Evolutionary conservation across 805 yeast species (phyloP).

Genomic region (Yarrowia sp.): DNA sequence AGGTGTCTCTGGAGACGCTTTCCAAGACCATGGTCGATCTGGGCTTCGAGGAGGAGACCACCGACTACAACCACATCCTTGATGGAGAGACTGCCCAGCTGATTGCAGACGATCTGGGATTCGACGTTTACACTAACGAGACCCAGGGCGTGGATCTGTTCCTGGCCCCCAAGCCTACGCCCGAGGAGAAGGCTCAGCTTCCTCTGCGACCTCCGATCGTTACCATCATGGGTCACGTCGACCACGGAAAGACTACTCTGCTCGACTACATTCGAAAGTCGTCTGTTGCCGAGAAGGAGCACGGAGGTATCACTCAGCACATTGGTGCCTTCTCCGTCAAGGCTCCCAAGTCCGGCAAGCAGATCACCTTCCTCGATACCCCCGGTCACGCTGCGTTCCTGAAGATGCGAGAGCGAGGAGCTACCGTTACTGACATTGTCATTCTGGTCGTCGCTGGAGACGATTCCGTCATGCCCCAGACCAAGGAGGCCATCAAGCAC

Average conservation of each 20-base stretch:
- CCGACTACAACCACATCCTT: slow-evolving; percentile 66
- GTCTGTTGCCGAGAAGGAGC: slow-evolving; percentile 76
- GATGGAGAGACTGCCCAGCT: slow-evolving; percentile 83
- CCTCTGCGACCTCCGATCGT: slow-evolving; percentile 87
- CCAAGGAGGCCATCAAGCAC: slow-evolving; percentile 91
- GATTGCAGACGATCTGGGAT: slow-evolving; percentile 87
- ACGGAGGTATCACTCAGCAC: slow-evolving; percentile 97
- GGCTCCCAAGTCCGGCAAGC: slow-evolving; percentile 70
- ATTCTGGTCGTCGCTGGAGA: slow-evolving; percentile 94
- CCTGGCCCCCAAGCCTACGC: slow-evolving; percentile 49
- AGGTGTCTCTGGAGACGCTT: slow-evolving; percentile 61
- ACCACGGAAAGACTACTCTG: slow-evolving; percentile 96
- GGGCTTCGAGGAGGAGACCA: slow-evolving; percentile 64
- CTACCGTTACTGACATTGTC: slow-evolving; percentile 87
- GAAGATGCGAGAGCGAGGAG: slow-evolving; percentile 96
- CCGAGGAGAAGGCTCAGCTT: slow-evolving; percentile 48
- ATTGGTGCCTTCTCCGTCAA: slow-evolving; percentile 93
- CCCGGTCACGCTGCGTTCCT: slow-evolving; percentile 98
- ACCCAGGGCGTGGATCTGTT: slow-evolving; percentile 59
- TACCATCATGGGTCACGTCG: slow-evolving; percentile 98
- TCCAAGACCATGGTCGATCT: slow-evolving; percentile 56
- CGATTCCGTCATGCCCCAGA: slow-evolving; percentile 97
- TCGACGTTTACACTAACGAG: slow-evolving; percentile 54
- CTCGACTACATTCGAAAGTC: slow-evolving; percentile 83
- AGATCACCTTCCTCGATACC: slow-evolving; percentile 88